Base-by-base conservation (phyloP, 2,329 filamentous ascomycete species). In the Monosporascus sp. region DNA sequence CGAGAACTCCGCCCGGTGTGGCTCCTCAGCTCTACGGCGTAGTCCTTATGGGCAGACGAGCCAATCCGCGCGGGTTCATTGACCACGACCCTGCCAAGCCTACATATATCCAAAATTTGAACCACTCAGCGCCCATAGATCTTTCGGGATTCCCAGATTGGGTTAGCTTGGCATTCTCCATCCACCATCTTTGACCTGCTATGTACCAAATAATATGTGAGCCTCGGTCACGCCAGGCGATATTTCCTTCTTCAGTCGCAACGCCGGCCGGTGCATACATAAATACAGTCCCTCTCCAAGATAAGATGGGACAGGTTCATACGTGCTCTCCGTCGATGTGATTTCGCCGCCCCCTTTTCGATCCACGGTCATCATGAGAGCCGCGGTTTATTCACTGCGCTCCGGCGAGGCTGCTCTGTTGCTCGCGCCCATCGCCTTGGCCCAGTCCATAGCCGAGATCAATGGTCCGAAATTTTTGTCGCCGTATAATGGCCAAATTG, bases 391-490 rank as follows among this genome's bases (percentile, higher is more conserved):
- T 14, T 17, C 24, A 5, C 43, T 46, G 22, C 7, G 43, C 20
- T 26, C 43, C 17, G 5, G 20, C 43, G 5, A 1, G 17, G 43
- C 24, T 20, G 41, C 41, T 44, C 11, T 44, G 9, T 16, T 24
- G 3, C 24, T 46, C 2, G 24, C 8, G 5, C 20, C 43, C 8
- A 24, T 26, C 49, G 49, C 45, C 37, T 54, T 56, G 20, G 64
- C 59, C 5, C 55, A 63, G 52, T 78, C 77, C 54, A 83, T 85
- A 60, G 73, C 76, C 54, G 73, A 85, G 62, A 87, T 89, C 75
- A 89, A 87, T 60, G 85, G 86, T 59, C 76, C 82, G 62, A 76
- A 69, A 22, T 89, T 81, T 68, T 67, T 87, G 48, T 89, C 86
- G 17, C 78, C 84, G 0, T 80, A 81, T 65, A 73, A 73, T 8